Base-by-base conservation (phyloP, 108 stramenopile genomes). In the Fragilariopsis cylindrus region DNA sequence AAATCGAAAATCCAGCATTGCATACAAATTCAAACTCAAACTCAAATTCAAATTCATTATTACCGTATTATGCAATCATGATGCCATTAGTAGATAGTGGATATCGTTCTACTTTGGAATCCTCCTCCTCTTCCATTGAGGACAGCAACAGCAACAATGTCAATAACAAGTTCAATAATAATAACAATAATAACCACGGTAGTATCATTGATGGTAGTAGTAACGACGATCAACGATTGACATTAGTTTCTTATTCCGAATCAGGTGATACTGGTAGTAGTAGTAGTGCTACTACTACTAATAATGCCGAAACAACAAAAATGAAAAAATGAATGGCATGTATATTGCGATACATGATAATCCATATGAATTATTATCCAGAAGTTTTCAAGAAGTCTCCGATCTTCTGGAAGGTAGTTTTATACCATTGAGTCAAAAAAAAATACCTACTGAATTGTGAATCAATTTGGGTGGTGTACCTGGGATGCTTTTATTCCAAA, bases 401-500 rank as follows among this genome's bases (percentile, higher is more conserved):
- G 74, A 76, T 40, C 58, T 48, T 3, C 62, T 63, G 0, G 58
- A 30, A 0, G 45, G 50, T 40, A 73, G 79, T 9, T 85, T 85
- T 50, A 3, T 43, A 11, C 75, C 84, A 1, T 48, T 78, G 39
- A 62, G 74, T 54, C 48, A 70, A 42, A 85, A 85, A 47, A 16
- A 60, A 49, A 4, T 82, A 41, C 85, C 85, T 4, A 21, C 75
- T 8, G 75, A 39, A 3, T 63, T 63, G 76, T 86, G n/a, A 68
- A 86, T 62, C 69, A 73, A 5, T 86, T 91, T 70, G 90, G 88
- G 6, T 91, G 90, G 90, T 91, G 90, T 63, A 89, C 88, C 1
- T 91, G 90, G 90, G 90, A 91, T 76, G 85, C 84, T 91, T 91
- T 60, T 91, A 74, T 58, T 75, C 77, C 69, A 78, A 87, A 47